phyloP scores from a whole-genome alignment of 1,284 basidiomycete species.

The Sanghuangporus weigelae region DNA sequence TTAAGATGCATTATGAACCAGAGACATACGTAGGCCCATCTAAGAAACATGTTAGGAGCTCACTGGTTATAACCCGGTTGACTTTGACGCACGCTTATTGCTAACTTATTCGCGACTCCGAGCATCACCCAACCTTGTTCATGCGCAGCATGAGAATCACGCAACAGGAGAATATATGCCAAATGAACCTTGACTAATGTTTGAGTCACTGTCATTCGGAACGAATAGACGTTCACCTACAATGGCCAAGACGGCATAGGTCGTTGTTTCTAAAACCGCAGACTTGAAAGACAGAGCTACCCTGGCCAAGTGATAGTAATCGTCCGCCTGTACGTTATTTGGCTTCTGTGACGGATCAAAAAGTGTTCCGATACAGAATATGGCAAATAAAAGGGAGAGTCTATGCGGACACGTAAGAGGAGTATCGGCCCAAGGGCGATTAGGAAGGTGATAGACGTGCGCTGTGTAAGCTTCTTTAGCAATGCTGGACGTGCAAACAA shows the following conservation, averaged over 20 bases:
- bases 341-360: constrained; percentile 41
- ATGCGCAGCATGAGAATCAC: constrained; percentile 42
- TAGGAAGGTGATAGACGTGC: constrained; percentile 21
- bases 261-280: constrained; percentile 42
- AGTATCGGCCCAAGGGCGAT: constrained; percentile 14
- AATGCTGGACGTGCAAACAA: neutral
- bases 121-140: constrained; percentile 48
- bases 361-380: constrained; percentile 46
- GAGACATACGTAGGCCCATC: constrained; percentile 60
- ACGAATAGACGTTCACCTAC: constrained; percentile 30
- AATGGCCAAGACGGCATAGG: constrained; percentile 45
- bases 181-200: constrained; percentile 43
- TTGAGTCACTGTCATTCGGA: neutral
- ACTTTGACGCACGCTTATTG: constrained; percentile 43
- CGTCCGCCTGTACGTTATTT: constrained; percentile 45
- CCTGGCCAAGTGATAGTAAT: constrained; percentile 53
- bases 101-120: constrained; percentile 53
- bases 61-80: neutral
- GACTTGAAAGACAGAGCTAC: constrained; percentile 44
- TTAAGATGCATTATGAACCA: neutral
- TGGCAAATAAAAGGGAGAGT: constrained; percentile 49
- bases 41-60: constrained; percentile 23
- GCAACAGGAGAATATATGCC: constrained; percentile 52
- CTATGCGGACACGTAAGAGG: constrained; percentile 32
- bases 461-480: constrained; percentile 32